These are phyloP conservation scores for Xylaria sp. DNA, from an alignment of 2,329 filamentous ascomycete species.

Conservation along the genomic window DNA sequence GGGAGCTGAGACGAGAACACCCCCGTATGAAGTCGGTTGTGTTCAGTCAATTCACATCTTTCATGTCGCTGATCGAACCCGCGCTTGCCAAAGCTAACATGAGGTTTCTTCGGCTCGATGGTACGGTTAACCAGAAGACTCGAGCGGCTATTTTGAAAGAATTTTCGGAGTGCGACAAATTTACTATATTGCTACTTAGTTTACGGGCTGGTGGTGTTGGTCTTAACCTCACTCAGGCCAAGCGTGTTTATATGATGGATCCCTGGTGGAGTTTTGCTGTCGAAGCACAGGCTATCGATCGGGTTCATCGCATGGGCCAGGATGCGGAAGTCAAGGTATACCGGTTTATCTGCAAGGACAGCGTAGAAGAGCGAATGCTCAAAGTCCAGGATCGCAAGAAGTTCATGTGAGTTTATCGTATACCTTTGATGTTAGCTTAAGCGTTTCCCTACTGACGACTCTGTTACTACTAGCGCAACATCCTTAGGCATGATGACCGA, in stretches of 20 bases:
- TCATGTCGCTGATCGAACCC: constrained; percentile 89
- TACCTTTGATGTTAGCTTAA: background rate
- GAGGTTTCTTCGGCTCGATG: constrained; percentile 87
- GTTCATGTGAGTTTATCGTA: constrained; percentile 77
- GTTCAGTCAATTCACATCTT: constrained; percentile 97
- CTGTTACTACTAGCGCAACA: constrained; percentile 73
- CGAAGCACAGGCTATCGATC: constrained; percentile 96
- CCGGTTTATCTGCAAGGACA: constrained; percentile 88
- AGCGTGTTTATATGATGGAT: constrained; percentile 98
- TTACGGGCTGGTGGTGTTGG: constrained; percentile 93
- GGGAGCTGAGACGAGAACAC: constrained; percentile 72
- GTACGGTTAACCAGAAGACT: constrained; percentile 86
- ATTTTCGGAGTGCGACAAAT: constrained; percentile 72
- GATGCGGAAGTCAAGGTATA: constrained; percentile 85
- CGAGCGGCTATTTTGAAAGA: constrained; percentile 80
- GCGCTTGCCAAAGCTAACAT: constrained; percentile 79
- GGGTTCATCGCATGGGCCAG: constrained; percentile 97
- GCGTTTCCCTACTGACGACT: constrained; percentile 14
- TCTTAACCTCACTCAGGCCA: constrained; percentile 89
- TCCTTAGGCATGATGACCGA: constrained; percentile 94
- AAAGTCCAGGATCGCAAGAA: constrained; percentile 95
- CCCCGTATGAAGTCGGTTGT: constrained; percentile 85
- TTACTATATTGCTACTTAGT: constrained; percentile 82
- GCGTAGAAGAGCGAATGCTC: constrained; percentile 95
- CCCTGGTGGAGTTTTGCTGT: constrained; percentile 99